Base-by-base conservation (phyloP, 1,284 basidiomycete species). In the Naganishia albida region DNA sequence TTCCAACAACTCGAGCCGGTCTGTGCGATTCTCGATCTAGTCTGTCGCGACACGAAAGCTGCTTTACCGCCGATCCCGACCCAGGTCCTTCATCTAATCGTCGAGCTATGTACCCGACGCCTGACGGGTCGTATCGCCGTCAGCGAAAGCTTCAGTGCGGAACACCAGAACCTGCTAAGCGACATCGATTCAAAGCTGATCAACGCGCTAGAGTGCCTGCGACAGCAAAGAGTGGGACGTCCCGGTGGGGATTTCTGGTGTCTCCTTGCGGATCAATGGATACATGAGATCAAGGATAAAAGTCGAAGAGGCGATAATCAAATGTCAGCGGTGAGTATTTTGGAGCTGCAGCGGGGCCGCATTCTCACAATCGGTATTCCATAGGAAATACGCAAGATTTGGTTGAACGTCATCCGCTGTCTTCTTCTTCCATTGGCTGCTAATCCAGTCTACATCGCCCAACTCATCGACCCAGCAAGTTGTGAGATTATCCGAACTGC, bases 261-360 rank as follows among this genome's bases (percentile, higher is more conserved):
- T n/a, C 25, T 60, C 16, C 57, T 60, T 23, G 57, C 46, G 8
- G 46, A 60, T 40, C 46, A 49, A 50, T 60, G 57, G 57, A 34
- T 40, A 26, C 57, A 60, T 30, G 46, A 60, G 20, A 40, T 60
- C 46, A 60, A 40, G 46, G 46, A 25, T 12, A 60, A 60, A 25
- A 38, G 34, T 20, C 20, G 23, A 15, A 34, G 34, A 40, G 46
- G 12, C 10, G 12, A 50, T 13, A 30, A 25, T 3, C 20, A 26
- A n/a, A 50, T 60, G 57, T 48, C 57, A 39, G 26, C 26, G 16
- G 57, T 60, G 50, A 25, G 56, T 60, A 38, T 20, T 12, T 8
- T 34, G n/a, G n/a, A n/a, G n/a, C n/a, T n/a, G n/a, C 51, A 1
- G n/a, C 18, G 1, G 8, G 18, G 10, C 20, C 7, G 10, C 15